phyloP scores from a whole-genome alignment of 225 moss, liverwort and hornwort genomes.

The Pseudoscleropodium purum region DNA sequence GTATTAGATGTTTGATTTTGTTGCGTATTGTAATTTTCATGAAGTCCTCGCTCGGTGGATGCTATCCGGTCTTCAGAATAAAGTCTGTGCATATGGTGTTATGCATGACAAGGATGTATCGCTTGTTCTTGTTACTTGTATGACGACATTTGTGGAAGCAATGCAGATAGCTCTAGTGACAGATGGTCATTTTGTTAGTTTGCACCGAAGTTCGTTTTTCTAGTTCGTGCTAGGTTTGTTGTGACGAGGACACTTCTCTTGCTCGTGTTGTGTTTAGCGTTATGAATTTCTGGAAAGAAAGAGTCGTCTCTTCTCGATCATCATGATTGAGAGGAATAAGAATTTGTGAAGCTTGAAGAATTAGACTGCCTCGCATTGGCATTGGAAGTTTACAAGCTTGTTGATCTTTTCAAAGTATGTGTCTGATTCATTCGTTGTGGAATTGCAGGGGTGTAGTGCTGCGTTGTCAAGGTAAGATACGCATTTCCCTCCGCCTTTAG shows the following conservation, averaged over 20 bases:
- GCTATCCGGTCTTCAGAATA: neutral
- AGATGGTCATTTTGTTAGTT: neutral
- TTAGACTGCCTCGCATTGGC: neutral
- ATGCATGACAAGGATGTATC: neutral
- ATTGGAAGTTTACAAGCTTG: neutral
- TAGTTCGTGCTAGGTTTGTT: neutral
- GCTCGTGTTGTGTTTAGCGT: neutral
- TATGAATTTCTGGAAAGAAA: neutral
- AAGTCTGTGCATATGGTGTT: neutral
- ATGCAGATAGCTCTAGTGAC: neutral
- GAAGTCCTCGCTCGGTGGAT: neutral
- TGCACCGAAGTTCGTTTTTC: neutral
- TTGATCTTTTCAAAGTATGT: neutral
- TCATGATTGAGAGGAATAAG: neutral
- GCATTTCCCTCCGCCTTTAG: neutral
- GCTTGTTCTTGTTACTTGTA: neutral
- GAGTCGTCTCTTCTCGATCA: neutral
- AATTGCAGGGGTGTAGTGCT: conserved; percentile 7
- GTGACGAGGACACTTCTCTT: neutral
- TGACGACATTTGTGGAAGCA: neutral
- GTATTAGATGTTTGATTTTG: neutral
- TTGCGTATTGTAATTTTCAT: neutral
- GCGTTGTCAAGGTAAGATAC: neutral
- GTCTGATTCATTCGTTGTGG: neutral
- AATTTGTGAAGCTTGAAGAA: neutral